phyloP scores from a whole-genome alignment of 1,284 basidiomycete species.

The Abortiporus biennis region DNA sequence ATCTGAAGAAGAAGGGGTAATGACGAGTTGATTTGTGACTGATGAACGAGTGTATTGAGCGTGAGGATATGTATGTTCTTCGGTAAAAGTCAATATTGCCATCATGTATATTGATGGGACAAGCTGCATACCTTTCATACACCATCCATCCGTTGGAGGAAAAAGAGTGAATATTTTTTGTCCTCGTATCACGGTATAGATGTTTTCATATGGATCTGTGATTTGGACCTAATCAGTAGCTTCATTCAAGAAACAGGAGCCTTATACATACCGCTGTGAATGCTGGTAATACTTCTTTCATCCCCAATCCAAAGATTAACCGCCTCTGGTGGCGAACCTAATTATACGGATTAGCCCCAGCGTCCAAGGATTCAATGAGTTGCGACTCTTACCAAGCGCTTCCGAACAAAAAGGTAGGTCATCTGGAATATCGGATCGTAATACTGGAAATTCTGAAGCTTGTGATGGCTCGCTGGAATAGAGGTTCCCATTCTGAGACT shows the following conservation, averaged over 20 bases:
- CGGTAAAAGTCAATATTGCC: slow-evolving; percentile 7
- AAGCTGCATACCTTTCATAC: slow-evolving; percentile 71
- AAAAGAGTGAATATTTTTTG: slow-evolving; percentile 81
- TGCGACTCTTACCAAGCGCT: slow-evolving; percentile 57
- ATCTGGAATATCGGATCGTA: slow-evolving; percentile 58
- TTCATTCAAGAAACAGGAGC: background rate
- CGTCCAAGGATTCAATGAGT: background rate
- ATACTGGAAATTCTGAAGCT: slow-evolving; percentile 53
- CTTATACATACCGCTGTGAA: slow-evolving; percentile 67
- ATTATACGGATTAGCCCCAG: slow-evolving; percentile 1
- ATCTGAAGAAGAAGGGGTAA: slow-evolving; percentile 38
- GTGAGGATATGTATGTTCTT: slow-evolving; percentile 67
- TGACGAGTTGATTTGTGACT: slow-evolving; percentile 29
- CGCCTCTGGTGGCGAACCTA: slow-evolving; percentile 72
- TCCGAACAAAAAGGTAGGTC: slow-evolving; percentile 72
- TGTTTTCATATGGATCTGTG: slow-evolving; percentile 87
- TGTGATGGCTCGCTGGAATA: slow-evolving; percentile 39
- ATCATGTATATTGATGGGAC: slow-evolving; percentile 5
- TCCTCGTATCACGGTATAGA: slow-evolving; percentile 83
- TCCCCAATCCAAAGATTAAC: slow-evolving; percentile 92
- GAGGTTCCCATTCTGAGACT: slow-evolving; percentile 89
- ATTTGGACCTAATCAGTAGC: background rate
- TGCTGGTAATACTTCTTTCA: slow-evolving; percentile 68
- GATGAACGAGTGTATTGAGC: slow-evolving; percentile 50
- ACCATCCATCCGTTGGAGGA: slow-evolving; percentile 84